phyloP scores from a whole-genome alignment of 1,139 yeast genomes.

The Protomyces lactucae-debilis region DNA sequence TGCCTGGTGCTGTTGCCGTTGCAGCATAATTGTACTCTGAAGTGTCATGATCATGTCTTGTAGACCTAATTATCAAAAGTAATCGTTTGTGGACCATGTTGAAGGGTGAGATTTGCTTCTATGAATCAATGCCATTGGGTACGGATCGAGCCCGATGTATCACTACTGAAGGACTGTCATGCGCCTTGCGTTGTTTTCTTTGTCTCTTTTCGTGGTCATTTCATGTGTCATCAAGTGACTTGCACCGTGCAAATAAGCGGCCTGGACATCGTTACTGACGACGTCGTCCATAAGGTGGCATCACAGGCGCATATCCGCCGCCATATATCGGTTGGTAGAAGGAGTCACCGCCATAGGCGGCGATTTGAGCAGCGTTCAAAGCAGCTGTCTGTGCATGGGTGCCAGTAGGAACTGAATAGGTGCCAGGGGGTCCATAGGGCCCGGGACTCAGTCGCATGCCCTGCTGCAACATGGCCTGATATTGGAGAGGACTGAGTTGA shows the following conservation, averaged over 20 bases:
- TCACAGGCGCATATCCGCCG: neutral
- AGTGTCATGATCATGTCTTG: neutral
- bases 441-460: constrained; percentile 9
- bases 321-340: neutral
- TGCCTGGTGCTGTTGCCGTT: constrained; percentile 20
- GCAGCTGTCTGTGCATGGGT: neutral
- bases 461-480: constrained; percentile 22
- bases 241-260: too few relatives aligned
- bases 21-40: neutral
- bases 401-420: neutral
- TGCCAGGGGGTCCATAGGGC: neutral
- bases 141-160: too few relatives aligned
- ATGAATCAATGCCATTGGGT: too few relatives aligned
- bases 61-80: neutral
- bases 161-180: too few relatives aligned
- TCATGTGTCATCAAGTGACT: too few relatives aligned
- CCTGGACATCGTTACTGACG: neutral
- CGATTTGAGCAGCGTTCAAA: neutral
- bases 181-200: too few relatives aligned
- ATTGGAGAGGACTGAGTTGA: constrained; percentile 6
- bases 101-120: too few relatives aligned
- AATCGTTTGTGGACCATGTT: neutral
- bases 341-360: neutral
- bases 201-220: too few relatives aligned
- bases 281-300: neutral